Conservation (phyloP, 768 basidiomycete species). For the Baorangia bicolor region DNA sequence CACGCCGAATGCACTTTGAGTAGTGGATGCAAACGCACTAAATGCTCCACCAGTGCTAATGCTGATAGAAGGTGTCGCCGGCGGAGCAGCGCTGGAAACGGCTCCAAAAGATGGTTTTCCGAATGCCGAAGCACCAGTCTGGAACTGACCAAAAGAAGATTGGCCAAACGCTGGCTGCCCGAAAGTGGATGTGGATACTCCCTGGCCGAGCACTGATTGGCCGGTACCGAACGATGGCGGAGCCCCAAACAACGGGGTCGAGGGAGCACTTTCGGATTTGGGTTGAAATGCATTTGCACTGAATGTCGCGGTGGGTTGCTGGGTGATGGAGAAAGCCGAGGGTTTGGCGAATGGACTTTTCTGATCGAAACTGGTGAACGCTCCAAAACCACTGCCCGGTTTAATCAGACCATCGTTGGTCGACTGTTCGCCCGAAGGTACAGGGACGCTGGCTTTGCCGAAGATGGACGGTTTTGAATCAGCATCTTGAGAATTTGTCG, state of each 20-base stretch:
- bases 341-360: constrained; percentile 27
- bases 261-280: constrained; percentile 16
- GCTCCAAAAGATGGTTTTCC: constrained; percentile 24
- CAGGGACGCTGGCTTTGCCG: constrained; percentile 22
- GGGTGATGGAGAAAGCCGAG: constrained; percentile 21
- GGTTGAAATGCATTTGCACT: constrained; percentile 13
- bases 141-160: constrained; percentile 28
- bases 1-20: constrained; percentile 31
- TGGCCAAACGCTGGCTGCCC: constrained; percentile 42
- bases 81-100: constrained; percentile 7
- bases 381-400: constrained; percentile 37
- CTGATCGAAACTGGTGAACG: constrained; percentile 24
- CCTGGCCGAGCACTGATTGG: constrained; percentile 36
- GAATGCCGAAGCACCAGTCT: constrained; percentile 16
- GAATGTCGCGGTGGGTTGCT: constrained; percentile 15
- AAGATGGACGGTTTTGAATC: constrained; percentile 34
- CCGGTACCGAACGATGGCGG: constrained; percentile 31
- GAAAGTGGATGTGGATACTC: constrained; percentile 26
- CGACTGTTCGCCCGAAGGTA: constrained; percentile 14
- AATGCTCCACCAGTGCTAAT: constrained; percentile 33
- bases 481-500: constrained; percentile 20
- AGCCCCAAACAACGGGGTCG: constrained; percentile 31
- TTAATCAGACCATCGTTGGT: constrained; percentile 27
- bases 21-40: constrained; percentile 32
- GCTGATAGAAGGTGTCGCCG: constrained; percentile 10